Base-by-base conservation (phyloP, 192 early-diverging fungal genomes). In the Rhizoclosmatium sp. region DNA sequence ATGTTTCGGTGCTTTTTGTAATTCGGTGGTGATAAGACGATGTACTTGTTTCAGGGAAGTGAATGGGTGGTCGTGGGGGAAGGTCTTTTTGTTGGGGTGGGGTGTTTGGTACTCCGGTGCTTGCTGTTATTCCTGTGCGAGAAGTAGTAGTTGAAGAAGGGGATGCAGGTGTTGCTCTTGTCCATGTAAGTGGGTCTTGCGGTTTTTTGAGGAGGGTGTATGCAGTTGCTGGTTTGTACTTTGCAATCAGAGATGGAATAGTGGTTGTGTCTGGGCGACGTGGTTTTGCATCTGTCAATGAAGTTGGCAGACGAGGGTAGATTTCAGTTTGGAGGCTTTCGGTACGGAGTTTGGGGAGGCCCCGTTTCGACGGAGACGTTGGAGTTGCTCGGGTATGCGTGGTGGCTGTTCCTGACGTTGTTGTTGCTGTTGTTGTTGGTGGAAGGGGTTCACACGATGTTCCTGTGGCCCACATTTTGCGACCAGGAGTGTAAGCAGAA, bases 291-390 rank as follows among this genome's bases (percentile, higher is more conserved):
- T 31, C 31, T 31, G 31, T 31, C 31, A 31, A 31, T 31, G 0
- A 31, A 31, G 31, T 31, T 0, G 0, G 31, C 0, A 31, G 31
- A 31, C 31, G 19, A 0, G 54, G 54, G 19, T 62, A 40, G 60
- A 62, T 62, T 62, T 62, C 60, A 21, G 60, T 62, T 62, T 62
- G 60, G 14, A 62, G 23, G 60, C 23, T 62, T 62, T 62, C 60
- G 60, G 5, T 19, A 21, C 60, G 60, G 7, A 62, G 39, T 21
- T 62, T 62, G 14, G 60, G 5, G 21, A 62, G 60, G 19, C 60
- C 60, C 21, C 39, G 7, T 62, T 40, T 19, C 60, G 60, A 23
- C 4, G 21, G 60, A 9, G 60, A 40, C 14, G 23, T 23, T 9
- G 60, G 60, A 62, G 51, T 62, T 62, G 31, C 31, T 0, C 31